Evolutionary conservation across 2,329 filamentous ascomycete species (phyloP), one percentile per base, ranked within the genome.

Genomic region (Colletotrichum camelliae): DNA sequence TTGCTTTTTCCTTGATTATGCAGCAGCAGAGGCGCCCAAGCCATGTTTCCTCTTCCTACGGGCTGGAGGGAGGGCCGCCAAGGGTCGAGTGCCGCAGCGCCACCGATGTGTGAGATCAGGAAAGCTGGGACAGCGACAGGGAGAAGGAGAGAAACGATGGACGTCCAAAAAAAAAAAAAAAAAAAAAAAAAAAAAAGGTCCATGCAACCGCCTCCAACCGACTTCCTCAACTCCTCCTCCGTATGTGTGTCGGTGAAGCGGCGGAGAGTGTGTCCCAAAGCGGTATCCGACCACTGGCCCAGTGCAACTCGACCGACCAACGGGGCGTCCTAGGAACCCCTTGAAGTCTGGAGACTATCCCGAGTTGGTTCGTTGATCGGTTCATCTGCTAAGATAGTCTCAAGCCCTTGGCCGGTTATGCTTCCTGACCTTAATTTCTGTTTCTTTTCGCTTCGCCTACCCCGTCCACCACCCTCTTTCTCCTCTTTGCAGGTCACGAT

Each of bases 301-400:
- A 70, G n/a, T 66, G 74, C 66, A 70, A 76, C 71, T 76, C 43
- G 65, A 55, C 31, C 55, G 48, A 70, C 60, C 71, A 74, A 70
- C 37, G 48, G 52, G 74, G 60, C 71, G 58, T 70, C 39, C 43
- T 31, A 61, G 43, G 18, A 73, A 31, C 60, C 52, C 24, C 29
- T 58, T 61, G 12, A 27, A n/a, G 29, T 33, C 58, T 35, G 27
- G 58, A 9, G 39, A 33, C 69, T 60, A 72, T 72, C 35, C 69
- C 73, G 16, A 55, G 31, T 67, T 67, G 57, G 68, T 57, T 58
- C 29, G 57, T 33, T 70, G 57, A 48, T 37, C 62, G 55, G 73
- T 58, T 72, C 69, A 43, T 75, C 43, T 39, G 37, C 62, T 64
- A 58, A 52, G 43, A 66, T 31, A 33, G 62, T 39, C 27, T 64